A percentile compares a stretch with the other conserved stretches of the same genome.
Evolutionary conservation across 352 stramenopile genomes (phyloP).

Genomic region (Peronospora farinosa): DNA sequence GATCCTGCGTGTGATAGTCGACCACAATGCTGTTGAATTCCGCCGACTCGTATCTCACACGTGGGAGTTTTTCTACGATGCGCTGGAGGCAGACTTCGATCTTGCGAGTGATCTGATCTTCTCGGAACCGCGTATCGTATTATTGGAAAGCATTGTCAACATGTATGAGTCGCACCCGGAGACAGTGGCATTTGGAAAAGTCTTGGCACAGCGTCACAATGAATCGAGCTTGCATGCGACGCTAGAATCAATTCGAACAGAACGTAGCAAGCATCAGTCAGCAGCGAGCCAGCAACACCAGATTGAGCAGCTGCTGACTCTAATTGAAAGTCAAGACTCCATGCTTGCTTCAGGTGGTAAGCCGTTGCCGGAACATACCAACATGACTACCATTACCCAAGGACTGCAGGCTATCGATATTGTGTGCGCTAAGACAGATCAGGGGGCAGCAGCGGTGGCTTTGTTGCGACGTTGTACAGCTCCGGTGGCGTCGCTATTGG

Average conservation of each 20-base stretch:
- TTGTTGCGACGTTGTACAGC: slow-evolving; percentile 40
- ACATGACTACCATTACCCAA: slow-evolving; percentile 23
- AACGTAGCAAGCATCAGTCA: slow-evolving; percentile 39
- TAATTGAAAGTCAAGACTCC: slow-evolving; percentile 18
- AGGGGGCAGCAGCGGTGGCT: slow-evolving; percentile 30
- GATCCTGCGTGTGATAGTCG: slow-evolving; percentile 53
- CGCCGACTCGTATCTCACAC: slow-evolving; percentile 45
- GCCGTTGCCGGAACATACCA: slow-evolving; percentile 15
- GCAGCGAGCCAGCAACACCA: slow-evolving; percentile 44
- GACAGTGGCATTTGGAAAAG: slow-evolving; percentile 35
- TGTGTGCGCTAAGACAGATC: slow-evolving; percentile 40
- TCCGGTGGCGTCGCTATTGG: slow-evolving; percentile 35
- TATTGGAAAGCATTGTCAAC: slow-evolving; percentile 40
- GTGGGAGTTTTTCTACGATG: slow-evolving; percentile 49
- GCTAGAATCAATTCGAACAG: slow-evolving; percentile 27
- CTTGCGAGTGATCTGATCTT: slow-evolving; percentile 35
- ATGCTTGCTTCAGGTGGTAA: slow-evolving; percentile 5
- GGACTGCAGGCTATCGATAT: slow-evolving; percentile 41
- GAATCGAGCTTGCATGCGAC: slow-evolving; percentile 22
- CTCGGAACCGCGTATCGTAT: slow-evolving; percentile 25
- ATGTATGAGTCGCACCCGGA: slow-evolving; percentile 49
- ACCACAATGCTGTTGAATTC: slow-evolving; percentile 64
- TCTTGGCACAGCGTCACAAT: slow-evolving; percentile 36
- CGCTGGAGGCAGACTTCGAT: slow-evolving; percentile 34
- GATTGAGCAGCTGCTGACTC: slow-evolving; percentile 43